Evolutionary conservation across 108 stramenopile species (phyloP).

Genomic region (Parmales sp.): DNA sequence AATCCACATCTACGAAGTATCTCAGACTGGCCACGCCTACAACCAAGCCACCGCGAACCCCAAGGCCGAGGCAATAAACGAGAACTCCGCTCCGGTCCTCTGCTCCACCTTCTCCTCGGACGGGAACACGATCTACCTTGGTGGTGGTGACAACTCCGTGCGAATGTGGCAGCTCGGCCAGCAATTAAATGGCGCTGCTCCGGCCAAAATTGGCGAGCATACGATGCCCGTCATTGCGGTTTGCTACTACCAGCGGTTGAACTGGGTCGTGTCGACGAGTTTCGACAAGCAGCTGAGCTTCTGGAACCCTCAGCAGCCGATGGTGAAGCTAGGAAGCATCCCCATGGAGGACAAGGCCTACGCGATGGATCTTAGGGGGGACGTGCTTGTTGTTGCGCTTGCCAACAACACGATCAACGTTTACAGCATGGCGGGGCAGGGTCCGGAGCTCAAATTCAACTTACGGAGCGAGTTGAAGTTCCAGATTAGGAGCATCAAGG

Average conservation of each 20-base stretch:
- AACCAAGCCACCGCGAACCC: slow-evolving; percentile 51
- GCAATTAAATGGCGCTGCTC: slow-evolving; percentile 31
- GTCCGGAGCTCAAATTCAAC: slow-evolving; percentile 54
- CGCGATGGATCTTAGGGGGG: slow-evolving; percentile 67
- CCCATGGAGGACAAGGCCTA: slow-evolving; percentile 79
- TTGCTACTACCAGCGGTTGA: slow-evolving; percentile 44
- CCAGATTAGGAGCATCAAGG: slow-evolving; percentile 68
- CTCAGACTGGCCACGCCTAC: not conserved
- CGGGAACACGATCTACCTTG: slow-evolving; percentile 64
- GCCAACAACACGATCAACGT: slow-evolving; percentile 63
- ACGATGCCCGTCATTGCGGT: slow-evolving; percentile 65
- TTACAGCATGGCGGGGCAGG: slow-evolving; percentile 56
- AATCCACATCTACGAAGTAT: slow-evolving; percentile 64
- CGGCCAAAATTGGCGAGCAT: slow-evolving; percentile 77
- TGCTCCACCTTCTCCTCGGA: slow-evolving; percentile 59
- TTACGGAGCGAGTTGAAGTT: slow-evolving; percentile 79
- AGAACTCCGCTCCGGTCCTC: slow-evolving; percentile 49
- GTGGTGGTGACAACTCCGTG: slow-evolving; percentile 66
- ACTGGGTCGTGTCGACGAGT: slow-evolving; percentile 63
- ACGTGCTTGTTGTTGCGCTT: slow-evolving; percentile 68
- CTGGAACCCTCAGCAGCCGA: slow-evolving; percentile 75
- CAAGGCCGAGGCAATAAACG: slow-evolving; percentile 66
- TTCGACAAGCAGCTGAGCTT: slow-evolving; percentile 71
- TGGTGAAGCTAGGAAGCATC: no score
- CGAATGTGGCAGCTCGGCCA: slow-evolving; percentile 78